These are phyloP conservation scores for Cornus controversa DNA, from an alignment of 148 eudicot species.

Conservation along the genomic window DNA sequence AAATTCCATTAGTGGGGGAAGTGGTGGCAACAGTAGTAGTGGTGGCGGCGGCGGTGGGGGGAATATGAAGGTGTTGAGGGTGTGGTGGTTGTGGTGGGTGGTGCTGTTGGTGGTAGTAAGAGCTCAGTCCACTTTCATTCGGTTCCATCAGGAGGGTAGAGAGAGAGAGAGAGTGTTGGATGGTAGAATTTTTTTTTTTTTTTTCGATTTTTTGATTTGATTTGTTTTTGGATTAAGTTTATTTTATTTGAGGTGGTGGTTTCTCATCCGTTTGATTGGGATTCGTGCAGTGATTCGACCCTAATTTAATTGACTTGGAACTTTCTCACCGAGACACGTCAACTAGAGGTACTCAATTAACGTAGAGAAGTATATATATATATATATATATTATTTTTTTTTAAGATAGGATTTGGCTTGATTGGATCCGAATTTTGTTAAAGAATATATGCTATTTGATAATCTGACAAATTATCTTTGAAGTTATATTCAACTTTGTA, in stretches of 20 bases:
- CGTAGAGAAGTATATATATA: too few species aligned
- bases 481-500: too few species aligned
- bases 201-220: background rate
- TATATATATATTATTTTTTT: too few species aligned
- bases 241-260: background rate
- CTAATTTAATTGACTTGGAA: background rate
- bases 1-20: slow-evolving; percentile 32
- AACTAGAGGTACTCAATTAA: too few species aligned
- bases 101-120: slow-evolving; percentile 51
- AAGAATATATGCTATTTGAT: too few species aligned
- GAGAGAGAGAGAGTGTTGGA: background rate
- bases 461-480: too few species aligned
- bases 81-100: slow-evolving; percentile 13
- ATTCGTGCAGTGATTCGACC: background rate
- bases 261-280: background rate
- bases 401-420: too few species aligned
- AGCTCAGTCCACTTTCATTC: slow-evolving; percentile 47
- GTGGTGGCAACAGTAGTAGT: background rate
- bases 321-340: too few species aligned
- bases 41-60: slow-evolving; percentile 14
- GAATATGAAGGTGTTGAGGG: slow-evolving; percentile 23
- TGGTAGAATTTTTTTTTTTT: slow-evolving; percentile 20
- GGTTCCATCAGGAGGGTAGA: slow-evolving; percentile 52
- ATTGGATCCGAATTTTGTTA: too few species aligned
- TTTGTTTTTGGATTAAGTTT: background rate